A percentile compares a stretch with the other conserved stretches of the same genome.
Evolutionary conservation across 306 rosid genomes (phyloP).

Genomic region (Sicyos edulis): DNA sequence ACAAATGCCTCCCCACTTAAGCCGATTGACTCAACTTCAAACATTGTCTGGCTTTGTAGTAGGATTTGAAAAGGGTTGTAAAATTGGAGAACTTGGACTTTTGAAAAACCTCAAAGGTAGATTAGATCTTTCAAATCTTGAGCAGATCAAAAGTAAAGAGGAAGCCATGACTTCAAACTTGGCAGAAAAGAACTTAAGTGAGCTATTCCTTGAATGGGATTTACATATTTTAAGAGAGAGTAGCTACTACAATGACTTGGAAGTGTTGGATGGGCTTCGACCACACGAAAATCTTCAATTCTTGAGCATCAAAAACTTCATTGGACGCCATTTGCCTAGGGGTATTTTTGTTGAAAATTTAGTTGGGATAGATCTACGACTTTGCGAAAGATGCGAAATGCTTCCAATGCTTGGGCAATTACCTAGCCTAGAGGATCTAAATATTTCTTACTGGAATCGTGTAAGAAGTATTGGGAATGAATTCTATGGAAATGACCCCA

Average conservation of each 20-base stretch:
- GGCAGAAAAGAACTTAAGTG: not conserved
- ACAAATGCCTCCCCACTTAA: not conserved
- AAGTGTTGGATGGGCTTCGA: slow-evolving; percentile 11
- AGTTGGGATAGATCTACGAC: not conserved
- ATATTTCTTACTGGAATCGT: not conserved
- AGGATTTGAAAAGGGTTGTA: not conserved
- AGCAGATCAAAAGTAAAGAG: not conserved
- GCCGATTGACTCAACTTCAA: not conserved
- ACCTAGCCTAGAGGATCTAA: not conserved
- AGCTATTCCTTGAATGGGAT: not conserved
- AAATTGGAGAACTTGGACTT: not conserved
- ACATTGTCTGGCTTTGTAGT: not conserved
- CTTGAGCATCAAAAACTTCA: slow-evolving; percentile 3
- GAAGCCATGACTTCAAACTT: not conserved
- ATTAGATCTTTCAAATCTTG: not conserved
- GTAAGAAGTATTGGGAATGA: not conserved
- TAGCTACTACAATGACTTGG: not conserved
- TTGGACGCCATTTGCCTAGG: not conserved
- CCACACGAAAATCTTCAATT: not conserved
- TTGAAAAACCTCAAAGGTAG: slow-evolving; percentile 1
- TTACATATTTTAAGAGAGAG: too few relatives aligned
- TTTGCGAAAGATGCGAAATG: not conserved
- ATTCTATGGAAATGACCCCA: not conserved
- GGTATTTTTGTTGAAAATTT: not conserved
- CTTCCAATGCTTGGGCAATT: not conserved